phyloP scores from a whole-genome alignment of 2,329 filamentous ascomycete genomes.

The Cladosporium oxysporum region DNA sequence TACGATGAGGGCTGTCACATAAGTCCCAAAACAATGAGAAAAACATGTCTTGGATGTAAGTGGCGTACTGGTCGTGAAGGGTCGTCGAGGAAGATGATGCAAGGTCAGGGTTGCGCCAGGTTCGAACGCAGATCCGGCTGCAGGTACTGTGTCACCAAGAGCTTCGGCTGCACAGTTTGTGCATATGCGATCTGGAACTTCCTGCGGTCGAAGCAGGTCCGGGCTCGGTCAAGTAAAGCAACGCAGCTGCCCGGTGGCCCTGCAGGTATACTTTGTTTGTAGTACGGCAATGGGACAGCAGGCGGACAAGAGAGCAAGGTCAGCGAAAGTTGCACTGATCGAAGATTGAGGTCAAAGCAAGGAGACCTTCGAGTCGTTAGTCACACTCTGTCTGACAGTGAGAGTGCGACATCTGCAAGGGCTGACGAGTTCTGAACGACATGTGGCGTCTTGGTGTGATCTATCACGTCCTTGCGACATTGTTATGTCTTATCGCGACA shows the following conservation, averaged over 20 bases:
- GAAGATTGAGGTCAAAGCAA: conserved; percentile 11
- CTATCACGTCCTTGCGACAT: conserved; percentile 9
- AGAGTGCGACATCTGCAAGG: conserved; percentile 13
- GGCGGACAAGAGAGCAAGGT: conserved; percentile 1
- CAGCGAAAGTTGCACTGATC: not conserved
- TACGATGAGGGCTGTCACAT: conserved; percentile 20
- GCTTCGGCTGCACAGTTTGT: conserved; percentile 3
- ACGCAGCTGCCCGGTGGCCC: conserved; percentile 6
- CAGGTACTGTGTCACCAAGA: conserved; percentile 23
- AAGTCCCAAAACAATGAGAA: conserved; percentile 8
- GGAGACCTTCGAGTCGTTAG: conserved; percentile 7
- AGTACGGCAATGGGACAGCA: conserved; percentile 11
- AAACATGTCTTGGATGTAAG: not conserved
- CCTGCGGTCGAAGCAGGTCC: conserved; percentile 19
- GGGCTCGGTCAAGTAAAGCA: conserved; percentile 17
- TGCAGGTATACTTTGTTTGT: conserved; percentile 14
- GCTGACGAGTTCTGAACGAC: conserved; percentile 16
- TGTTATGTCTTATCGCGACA: conserved; percentile 3
- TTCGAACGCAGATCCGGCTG: conserved; percentile 21
- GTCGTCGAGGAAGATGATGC: not conserved
- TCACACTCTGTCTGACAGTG: conserved; percentile 17
- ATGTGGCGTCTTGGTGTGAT: conserved; percentile 13
- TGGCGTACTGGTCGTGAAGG: conserved; percentile 5
- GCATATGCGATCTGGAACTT: conserved; percentile 19
- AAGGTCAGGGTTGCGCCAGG: conserved; percentile 18